Base-by-base conservation (phyloP, 768 basidiomycete genomes). In the Cyathus striatus region DNA sequence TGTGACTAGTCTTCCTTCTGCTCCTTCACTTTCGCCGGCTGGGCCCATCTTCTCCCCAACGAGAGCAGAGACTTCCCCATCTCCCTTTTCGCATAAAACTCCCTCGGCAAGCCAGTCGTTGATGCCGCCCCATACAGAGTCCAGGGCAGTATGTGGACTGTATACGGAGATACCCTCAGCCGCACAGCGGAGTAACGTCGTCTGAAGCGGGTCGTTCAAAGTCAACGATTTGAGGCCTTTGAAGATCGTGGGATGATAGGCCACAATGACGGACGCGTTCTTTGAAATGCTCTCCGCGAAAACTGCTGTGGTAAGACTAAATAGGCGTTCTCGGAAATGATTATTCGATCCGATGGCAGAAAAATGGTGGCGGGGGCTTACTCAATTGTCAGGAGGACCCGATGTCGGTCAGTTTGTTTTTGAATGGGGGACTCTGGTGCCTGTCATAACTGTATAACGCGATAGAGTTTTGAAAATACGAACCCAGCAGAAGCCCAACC, bases 211-310 rank as follows among this genome's bases (percentile, higher is more conserved):
- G 48, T 84, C 84, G 30, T 77, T 59, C 43, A 94, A 75, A 0
- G 88, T 93, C 47, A 98, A 48, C 21, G 90, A 81, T 32, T 82
- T 66, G 38, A 93, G 65, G 6, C 80, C 81, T 35, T 68, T 75
- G 72, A 92, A 93, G 51, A 93, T 85, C 2, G 88, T 76, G 4
- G 91, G 86, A 60, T 93, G 92, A 66, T 94, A 94, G 18, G 86
- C 69, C 12, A 95, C 70, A 47, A 94, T 83, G 41, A 83, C 72
- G 6, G 79, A 75, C 1, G 83, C 73, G 16, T 76, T 72, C 1
- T 72, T 68, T 3, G 73, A 61, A 22, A 90, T 60, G 1, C 88
- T 81, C 65, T 90, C 86, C 27, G 75, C 66, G 37, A 79, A 66
- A 26, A 92, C 87, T 40, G 81, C 68, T 34, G 83, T 65, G 12